Evolutionary conservation across 2,329 filamentous ascomycete genomes (phyloP), one percentile per base, ranked within the genome.

Genomic region (Aspergillus viridinutans): DNA sequence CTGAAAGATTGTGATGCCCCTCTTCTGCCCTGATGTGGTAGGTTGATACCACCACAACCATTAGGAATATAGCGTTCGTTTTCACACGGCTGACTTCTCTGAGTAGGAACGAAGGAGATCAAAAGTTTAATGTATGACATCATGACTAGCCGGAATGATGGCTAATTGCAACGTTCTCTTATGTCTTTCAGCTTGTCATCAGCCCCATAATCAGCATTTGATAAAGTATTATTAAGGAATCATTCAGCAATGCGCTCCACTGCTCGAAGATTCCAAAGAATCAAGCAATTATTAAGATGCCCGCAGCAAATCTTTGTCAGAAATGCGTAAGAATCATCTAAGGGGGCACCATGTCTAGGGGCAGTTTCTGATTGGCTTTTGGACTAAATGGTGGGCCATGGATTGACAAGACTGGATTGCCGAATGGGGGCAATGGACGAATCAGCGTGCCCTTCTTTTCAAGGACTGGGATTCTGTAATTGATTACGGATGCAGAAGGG

Each of bases 161-260:
- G 14, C 14, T 17, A 5, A 38, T 17, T 38, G 32, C 14, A 17
- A 38, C 32, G 14, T 38, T 7, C 5, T 17, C 14, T 35, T 14
- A 17, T 35, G 12, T 35, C 32, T 7, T 14, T 20, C 40, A 21
- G 21, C 20, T 9, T 12, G 8, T 20, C 21, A 43, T 43, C 23
- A 12, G 10, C 4, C 23, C 14, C 20, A 14, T 10, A 6, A 23
- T 14, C 23, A 23, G 21, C 21, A 47, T 47, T 14, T 17, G 32
- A 38, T 17, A 17, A 38, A 47, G 21, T 8, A 4, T 26, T 35
- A 59, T 47, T 49, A 55, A 59, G 52, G 54, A 48, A 59, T 58
- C 25, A 32, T 50, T 51, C 49, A 56, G 53, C 58, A 49, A n/a
- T 23, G n/a, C 25, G 14, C 42, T 14, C 23, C 14, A 10, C 43